Base-by-base conservation (phyloP, 257 asterid species). In the Capsicum pubescens region DNA sequence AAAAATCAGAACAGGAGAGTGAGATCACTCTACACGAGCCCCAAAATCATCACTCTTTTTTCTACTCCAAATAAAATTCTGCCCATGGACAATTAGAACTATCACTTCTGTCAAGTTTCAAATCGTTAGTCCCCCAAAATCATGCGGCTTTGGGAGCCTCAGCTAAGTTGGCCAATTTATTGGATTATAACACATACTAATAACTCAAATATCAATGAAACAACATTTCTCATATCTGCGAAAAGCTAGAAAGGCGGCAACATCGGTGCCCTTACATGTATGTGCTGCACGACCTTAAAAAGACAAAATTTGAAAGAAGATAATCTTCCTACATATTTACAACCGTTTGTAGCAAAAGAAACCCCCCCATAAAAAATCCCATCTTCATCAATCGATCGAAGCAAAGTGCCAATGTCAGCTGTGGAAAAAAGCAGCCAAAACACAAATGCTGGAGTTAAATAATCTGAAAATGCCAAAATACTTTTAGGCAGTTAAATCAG, bases 381-480 rank as follows among this genome's bases (percentile, higher is more conserved):
- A 32, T 54, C 81, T 35, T 76, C 52, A 32, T 54, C 82, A 26
- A 15, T 14, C 44, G 4, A 32, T 21, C 79, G 35, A 72, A 46
- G 80, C 80, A 72, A 48, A 59, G 61, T 57, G 5, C 82, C 82
- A 14, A 77, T 14, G 82, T 77, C 50, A 77, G 32, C 82, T 77
- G 16, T 26, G 6, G 32, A 54, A 54, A 16, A 48, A 15, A 76
- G 61, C 13, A 76, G 66, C 10, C 48, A 77, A 77, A 26, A 77
- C 50, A 54, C 32, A 77, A 26, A 54, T 7, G 44, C 50, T 0
- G 1, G 82, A 54, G 50, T 77, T 14, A 76, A 26, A 52, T 50
- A 54, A 52, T 26, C 48, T 76, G 63, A 52, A 54, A 54, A 52
- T 9, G 2, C 26, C 63, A 5, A 32, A 50, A 76, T 52, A 16